Evolutionary conservation across 2,329 filamentous ascomycete species (phyloP), one percentile per base, ranked within the genome.

Genomic region (Colletotrichum truncatum): DNA sequence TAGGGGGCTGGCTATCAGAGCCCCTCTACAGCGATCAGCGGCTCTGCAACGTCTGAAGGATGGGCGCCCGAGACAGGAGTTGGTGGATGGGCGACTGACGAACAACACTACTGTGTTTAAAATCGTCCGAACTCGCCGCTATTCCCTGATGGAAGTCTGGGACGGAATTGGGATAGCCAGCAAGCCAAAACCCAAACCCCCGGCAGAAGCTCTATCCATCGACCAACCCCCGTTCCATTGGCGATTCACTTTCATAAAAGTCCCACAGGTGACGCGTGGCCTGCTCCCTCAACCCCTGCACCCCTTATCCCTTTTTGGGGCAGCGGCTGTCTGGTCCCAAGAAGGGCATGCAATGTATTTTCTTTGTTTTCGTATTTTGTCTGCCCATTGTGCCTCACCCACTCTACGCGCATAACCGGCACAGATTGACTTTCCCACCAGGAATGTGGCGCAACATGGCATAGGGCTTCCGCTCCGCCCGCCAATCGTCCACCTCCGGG

Each of bases 191-290:
- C 23, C 18, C 34, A 32, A 26, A 46, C 9, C 57, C 48, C 54
- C 28, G 39, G 28, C 28, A 28, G 30, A 48, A 30, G 16, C 14
- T 39, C 14, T 52, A 16, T 21, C 32, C 26, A 51, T 34, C 16
- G 30, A 36, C 32, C n/a, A 14, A 34, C 8, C 32, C 32, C 25
- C 12, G 21, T 51, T 36, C 57, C 36, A 55, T 55, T 56, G 57
- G 57, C 41, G 38, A 23, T 51, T 34, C 39, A 51, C 49, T 11
- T 14, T 25, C 26, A 18, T n/a, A 7, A 23, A 6, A n/a, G 62
- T 18, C 28, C 62, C 62, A 56, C 28, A 51, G 57, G n/a, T 25
- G 62, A 65, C 62, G 62, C 62, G 62, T 65, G 62, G 62, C 62
- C 43, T 55, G 48, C 49, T 54, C 10, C 49, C 14, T 21, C 16